Conservation (phyloP, 805 yeast species). For the Hanseniaspora hatyaiensis region DNA sequence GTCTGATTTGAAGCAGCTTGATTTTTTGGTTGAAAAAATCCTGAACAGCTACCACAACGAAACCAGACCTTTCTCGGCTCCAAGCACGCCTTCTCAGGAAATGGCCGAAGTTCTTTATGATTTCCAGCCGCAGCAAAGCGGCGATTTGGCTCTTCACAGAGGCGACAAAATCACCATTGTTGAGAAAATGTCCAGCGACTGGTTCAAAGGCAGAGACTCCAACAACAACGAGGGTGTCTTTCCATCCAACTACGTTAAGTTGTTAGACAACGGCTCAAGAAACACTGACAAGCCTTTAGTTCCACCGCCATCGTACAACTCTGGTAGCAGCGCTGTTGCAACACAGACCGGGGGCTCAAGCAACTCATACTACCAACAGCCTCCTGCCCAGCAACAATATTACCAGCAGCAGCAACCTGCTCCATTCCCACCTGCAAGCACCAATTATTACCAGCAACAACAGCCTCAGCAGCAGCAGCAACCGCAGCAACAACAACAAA, state of each 20-base stretch:
- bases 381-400: slow-evolving; percentile 31
- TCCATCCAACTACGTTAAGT: slow-evolving; percentile 74
- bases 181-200: slow-evolving; percentile 68
- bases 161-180: slow-evolving; percentile 63
- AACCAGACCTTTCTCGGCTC: too few species aligned
- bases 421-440: slow-evolving; percentile 13
- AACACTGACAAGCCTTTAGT: slow-evolving; percentile 17
- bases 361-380: slow-evolving; percentile 22
- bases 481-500: slow-evolving; percentile 29
- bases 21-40: slow-evolving; percentile 15
- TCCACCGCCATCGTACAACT: slow-evolving; percentile 20
- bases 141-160: slow-evolving; percentile 50
- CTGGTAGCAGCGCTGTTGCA: background rate
- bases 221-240: slow-evolving; percentile 63
- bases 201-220: slow-evolving; percentile 71
- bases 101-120: slow-evolving; percentile 59
- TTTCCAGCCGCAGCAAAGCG: slow-evolving; percentile 61
- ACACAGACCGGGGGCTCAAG: slow-evolving; percentile 16
- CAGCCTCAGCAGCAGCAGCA: slow-evolving; percentile 31
- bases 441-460: slow-evolving; percentile 28
- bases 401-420: background rate
- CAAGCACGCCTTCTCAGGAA: slow-evolving; percentile 12
- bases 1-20: slow-evolving; percentile 16
- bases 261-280: slow-evolving; percentile 22
- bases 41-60: slow-evolving; percentile 14